Evolutionary conservation across 2,329 filamentous ascomycete genomes (phyloP), one percentile per base, ranked within the genome.

Genomic region (Verticillium albo-atrum): DNA sequence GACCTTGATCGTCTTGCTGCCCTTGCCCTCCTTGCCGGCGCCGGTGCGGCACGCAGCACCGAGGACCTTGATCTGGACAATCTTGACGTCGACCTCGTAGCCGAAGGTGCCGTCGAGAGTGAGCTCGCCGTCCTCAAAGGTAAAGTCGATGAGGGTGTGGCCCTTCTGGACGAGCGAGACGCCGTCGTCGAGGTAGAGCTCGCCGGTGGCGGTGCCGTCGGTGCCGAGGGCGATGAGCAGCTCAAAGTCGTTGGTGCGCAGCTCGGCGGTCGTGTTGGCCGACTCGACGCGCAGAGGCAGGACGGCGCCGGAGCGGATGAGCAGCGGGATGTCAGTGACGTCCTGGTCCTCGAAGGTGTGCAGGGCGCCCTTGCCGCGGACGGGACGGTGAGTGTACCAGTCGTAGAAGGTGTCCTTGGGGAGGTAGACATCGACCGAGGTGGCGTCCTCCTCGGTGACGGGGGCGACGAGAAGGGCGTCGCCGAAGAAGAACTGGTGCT

Each of bases 321-420:
- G 89, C 2, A 93, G 82, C 0, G 89, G 89, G 42, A 93, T 92
- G 17, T 67, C 55, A 3, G 60, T 65, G n/a, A 63, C 58, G 9
- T 62, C 60, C 25, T 62, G 77, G 20, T 75, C 76, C 23, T 42
- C 25, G 30, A 53, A 23, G 30, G 47, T 50, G 56, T 52, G 26
- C 12, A 27, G 17, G n/a, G 75, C 81, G 62, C 61, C 53, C 6
- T 75, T 70, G 4, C 67, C 70, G 1, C 64, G 62, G 10, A 91
- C 76, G 0, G 77, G 78, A 0, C 78, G 79, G 56, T 86, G 83
- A n/a, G 82, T 89, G 71, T 92, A 92, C 89, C 89, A 93, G 70
- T 93, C 89, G 67, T 92, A 93, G 87, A 89, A 93, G 2, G 85
- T 71, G 47, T 84, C 82, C 6, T 89, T 89, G 0, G 89, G 89